Evolutionary conservation across 306 rosid species (phyloP), one percentile per base, ranked within the genome.

Genomic region (Cicer yamashitae): DNA sequence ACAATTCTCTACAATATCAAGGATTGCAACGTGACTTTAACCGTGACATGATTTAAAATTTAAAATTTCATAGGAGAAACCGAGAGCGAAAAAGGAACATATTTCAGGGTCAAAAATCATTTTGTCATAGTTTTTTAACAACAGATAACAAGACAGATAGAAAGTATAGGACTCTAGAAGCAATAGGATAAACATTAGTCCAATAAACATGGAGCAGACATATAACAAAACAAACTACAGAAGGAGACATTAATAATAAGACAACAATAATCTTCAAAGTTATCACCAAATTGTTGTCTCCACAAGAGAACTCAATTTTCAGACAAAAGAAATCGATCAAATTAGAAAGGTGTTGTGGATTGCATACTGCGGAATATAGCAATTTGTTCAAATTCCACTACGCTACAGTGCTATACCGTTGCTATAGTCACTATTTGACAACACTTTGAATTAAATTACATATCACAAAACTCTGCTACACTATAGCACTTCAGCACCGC

Each of bases 281-380:
- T 22, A 57, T 39, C 54, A 20, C 6, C 46, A 38, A 8, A 46
- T 17, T 34, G 43, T 15, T 76, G 62, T 67, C 53, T 61, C 50
- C 54, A 69, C 15, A 18, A 5, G 45, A 34, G 58, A 70, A 60
- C 45, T 52, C 61, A 70, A 57, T 50, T 78, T 64, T 44, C 59
- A 2, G n/a, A 20, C 15, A 20, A 51, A 77, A n/a, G 1, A 56
- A 73, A 20, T 43, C 77, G 48, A 64, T 30, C 34, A 30, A 30
- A 30, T 30, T 3, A 30, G 5, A 30, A 30, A 30, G 3, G 34
- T 30, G 34, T 30, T 3, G 34, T 30, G 5, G 0, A 30, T 30
- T 30, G 5, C 34, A 30, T 30, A 30, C 34, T 0, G 5, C 5
- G 34, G 4, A 30, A 30, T 30, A 30, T 30, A 30, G 0, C 34